Base-by-base conservation (phyloP, 306 rosid species). In the Glycine soja region DNA sequence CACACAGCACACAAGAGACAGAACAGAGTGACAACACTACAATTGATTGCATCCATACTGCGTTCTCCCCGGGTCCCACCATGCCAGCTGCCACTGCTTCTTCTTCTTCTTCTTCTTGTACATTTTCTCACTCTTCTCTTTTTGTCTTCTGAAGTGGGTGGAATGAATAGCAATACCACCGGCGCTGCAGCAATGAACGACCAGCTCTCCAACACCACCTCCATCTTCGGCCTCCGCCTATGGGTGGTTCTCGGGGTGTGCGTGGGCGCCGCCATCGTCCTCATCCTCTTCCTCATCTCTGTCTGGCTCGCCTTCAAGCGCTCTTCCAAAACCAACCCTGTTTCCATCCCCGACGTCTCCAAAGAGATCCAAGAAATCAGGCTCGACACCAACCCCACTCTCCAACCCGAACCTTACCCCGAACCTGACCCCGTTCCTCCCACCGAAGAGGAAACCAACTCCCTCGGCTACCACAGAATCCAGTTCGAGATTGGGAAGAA, bases 341-440 rank as follows among this genome's bases (percentile, higher is more conserved):
- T 40, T 85, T 79, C 89, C 13, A 91, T 91, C 79, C 98, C 98
- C 2, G 74, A 82, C 11, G 87, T 86, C 73, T 84, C 94, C 51
- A 93, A 89, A 38, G 98, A 91, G 85, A 91, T 93, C 88, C 94
- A 91, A 69, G 97, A 93, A 72, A 88, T 93, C 84, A 81, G 87
- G 72, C 62, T 91, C 53, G 90, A 89, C 59, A 80, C 47, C 7
- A 4, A 42, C 83, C 84, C 75, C 88, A 0, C 30, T 24, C 30
- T 24, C 30, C 30, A 19, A 19, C 24, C 24, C 24, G 24, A 19
- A 19, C 89, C 88, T 1, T 18, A 15, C 42, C 88, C 86, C 0
- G 90, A 91, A 54, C 89, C 88, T 52, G 92, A 93, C 24, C 88
- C 91, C 2, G 7, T 72, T 15, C 85, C 89, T 0, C 80, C 82